A percentile compares a stretch with the other conserved stretches of the same genome.
phyloP scores from a whole-genome alignment of 352 stramenopile genomes.

The Saprolegnia parasitica region DNA sequence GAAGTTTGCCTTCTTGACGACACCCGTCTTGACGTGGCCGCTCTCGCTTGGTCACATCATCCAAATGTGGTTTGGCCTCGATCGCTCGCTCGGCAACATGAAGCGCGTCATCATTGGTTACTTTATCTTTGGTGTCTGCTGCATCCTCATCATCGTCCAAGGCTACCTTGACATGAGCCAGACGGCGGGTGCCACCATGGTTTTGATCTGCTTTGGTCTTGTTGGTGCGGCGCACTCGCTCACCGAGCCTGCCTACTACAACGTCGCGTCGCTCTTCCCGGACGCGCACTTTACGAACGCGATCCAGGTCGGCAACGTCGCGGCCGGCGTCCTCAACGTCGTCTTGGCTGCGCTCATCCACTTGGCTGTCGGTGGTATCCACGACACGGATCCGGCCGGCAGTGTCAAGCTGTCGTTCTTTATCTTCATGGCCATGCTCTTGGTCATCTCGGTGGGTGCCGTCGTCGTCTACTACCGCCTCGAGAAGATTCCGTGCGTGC shows the following conservation, averaged over 20 bases:
- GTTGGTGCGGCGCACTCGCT: slow-evolving; percentile 57
- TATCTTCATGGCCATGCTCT: slow-evolving; percentile 53
- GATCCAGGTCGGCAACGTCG: slow-evolving; percentile 60
- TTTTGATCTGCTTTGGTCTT: slow-evolving; percentile 49
- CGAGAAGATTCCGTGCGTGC: slow-evolving; percentile 38
- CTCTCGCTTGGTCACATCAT: slow-evolving; percentile 48
- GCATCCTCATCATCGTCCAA: slow-evolving; percentile 36
- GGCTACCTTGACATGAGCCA: slow-evolving; percentile 60
- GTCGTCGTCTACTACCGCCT: slow-evolving; percentile 45
- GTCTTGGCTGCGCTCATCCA: slow-evolving; percentile 48
- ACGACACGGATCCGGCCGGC: too few species aligned
- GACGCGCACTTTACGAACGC: slow-evolving; percentile 59
- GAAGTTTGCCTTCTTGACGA: slow-evolving; percentile 67
- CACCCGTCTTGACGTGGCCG: slow-evolving; percentile 50
- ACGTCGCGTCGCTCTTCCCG: slow-evolving; percentile 52
- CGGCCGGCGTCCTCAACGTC: slow-evolving; percentile 50
- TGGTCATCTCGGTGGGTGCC: slow-evolving; percentile 44
- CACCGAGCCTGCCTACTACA: slow-evolving; percentile 57
- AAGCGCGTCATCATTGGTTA: slow-evolving; percentile 49
- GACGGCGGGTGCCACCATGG: slow-evolving; percentile 44
- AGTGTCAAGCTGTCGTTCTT: slow-evolving; percentile 43
- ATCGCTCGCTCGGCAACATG: slow-evolving; percentile 47
- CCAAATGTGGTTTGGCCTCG: slow-evolving; percentile 52
- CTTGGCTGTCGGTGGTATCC: slow-evolving; percentile 48
- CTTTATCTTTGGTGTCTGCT: slow-evolving; percentile 36